Evolutionary conservation across 2,329 filamentous ascomycete species (phyloP), one percentile per base, ranked within the genome.

Genomic region (Mollisiaceae sp.): DNA sequence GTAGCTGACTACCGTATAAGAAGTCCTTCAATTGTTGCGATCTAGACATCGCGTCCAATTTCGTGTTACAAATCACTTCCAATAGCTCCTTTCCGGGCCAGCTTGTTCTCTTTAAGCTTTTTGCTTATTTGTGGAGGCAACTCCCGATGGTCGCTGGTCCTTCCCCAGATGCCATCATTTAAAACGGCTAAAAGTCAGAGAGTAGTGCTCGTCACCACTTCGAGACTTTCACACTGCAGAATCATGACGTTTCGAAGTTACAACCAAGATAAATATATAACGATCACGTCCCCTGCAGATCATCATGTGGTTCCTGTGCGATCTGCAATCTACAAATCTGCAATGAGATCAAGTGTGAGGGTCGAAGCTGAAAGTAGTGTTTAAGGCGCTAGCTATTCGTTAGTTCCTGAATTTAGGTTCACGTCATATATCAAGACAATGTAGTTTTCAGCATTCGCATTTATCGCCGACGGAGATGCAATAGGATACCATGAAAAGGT

Each of bases 241-340:
- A 32, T 32, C 27, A 32, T 32, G 27, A 32, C 27, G 27, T 32
- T 32, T 32, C 27, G 27, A 32, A 32, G 27, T 32, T 32, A 32
- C 27, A 32, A 3, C 27, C 27, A 32, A 32, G 27, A 32, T 32
- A 32, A 32, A 32, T 32, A 6, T 32, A 32, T 32, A 32, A 32
- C 27, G 27, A 32, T 32, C 27, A 32, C 27, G 27, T 32, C 27
- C 27, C 27, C 27, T 32, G 27, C 27, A 32, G 3, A 32, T 3
- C 15, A 43, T 43, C 11, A 43, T 43, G 6, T 18, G 14, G 6
- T 15, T 18, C n/a, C 2, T 18, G 14, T 8, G 41, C 6, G 41
- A 43, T 43, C 41, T 43, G 41, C 41, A 43, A 43, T 43, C n/a
- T n/a, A n/a, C n/a, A n/a, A n/a, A n/a, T n/a, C n/a, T n/a, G 41